Evolutionary conservation across 2,329 filamentous ascomycete genomes (phyloP).

Genomic region (Trichophyton benhamiae): DNA sequence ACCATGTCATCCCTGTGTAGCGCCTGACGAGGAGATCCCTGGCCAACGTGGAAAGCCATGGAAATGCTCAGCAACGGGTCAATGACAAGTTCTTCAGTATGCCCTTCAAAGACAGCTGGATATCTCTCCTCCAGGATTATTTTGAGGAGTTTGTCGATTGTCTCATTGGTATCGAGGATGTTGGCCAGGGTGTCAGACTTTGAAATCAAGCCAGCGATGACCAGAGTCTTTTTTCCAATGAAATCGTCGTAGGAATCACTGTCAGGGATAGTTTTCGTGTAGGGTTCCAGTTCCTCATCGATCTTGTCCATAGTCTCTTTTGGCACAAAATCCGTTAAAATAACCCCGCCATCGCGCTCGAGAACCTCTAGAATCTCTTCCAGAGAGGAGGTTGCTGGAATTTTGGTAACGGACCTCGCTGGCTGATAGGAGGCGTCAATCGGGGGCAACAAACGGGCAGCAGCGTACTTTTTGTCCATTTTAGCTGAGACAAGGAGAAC

Average conservation of each 20-base stretch:
- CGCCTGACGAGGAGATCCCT: neutral
- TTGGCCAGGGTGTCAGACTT: constrained; percentile 2
- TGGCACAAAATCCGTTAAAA: neutral
- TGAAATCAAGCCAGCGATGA: neutral
- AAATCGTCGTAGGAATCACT: constrained; percentile 1
- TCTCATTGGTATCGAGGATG: constrained; percentile 4
- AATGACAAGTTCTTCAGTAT: constrained; percentile 2
- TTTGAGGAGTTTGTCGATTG: neutral
- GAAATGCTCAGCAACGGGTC: neutral
- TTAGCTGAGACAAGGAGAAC: neutral
- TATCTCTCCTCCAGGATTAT: neutral
- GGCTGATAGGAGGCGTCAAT: constrained; percentile 4
- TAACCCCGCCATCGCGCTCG: constrained; percentile 3
- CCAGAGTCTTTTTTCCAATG: neutral
- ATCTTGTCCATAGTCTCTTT: constrained; percentile 2
- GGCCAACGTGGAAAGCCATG: constrained; percentile 1
- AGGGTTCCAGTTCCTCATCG: neutral
- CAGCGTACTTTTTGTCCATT: neutral
- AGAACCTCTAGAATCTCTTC: neutral
- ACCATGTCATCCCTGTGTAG: constrained; percentile 4
- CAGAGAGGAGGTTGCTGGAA: neutral
- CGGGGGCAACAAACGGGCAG: neutral
- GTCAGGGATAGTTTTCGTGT: neutral
- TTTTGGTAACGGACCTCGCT: neutral
- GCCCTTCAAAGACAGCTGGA: neutral